phyloP scores from a whole-genome alignment of 768 basidiomycete species.

The Lentinula sp. region DNA sequence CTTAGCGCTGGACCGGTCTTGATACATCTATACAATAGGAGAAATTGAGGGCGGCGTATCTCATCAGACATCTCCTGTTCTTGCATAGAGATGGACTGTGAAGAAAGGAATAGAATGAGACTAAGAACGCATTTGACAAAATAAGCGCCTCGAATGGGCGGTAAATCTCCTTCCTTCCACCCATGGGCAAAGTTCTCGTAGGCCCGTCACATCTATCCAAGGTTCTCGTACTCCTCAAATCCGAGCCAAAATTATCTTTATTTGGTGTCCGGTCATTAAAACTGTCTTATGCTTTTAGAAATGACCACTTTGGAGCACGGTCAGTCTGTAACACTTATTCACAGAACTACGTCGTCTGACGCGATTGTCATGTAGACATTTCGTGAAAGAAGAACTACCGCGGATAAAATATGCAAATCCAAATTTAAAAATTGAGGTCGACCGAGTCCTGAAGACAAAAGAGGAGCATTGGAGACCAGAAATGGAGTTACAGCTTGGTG shows the following conservation, averaged over 20 bases:
- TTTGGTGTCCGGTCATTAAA: slow-evolving; percentile 43
- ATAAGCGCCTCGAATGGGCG: background rate
- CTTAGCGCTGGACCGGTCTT: too few relatives aligned
- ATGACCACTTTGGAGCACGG: slow-evolving; percentile 76
- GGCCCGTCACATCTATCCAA: slow-evolving; percentile 52
- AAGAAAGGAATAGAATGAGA: too few relatives aligned
- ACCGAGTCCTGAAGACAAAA: slow-evolving; percentile 44
- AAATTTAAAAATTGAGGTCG: slow-evolving; percentile 51
- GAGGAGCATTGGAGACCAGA: slow-evolving; percentile 56
- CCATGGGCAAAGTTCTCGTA: slow-evolving; percentile 13
- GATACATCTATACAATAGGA: too few relatives aligned
- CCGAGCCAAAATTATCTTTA: slow-evolving; percentile 45
- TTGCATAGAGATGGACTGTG: too few relatives aligned
- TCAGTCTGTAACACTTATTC: slow-evolving; percentile 22
- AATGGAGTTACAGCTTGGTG: slow-evolving; percentile 59
- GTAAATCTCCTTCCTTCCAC: background rate
- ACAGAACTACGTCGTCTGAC: background rate
- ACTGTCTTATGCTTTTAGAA: slow-evolving; percentile 51
- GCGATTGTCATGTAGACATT: slow-evolving; percentile 43
- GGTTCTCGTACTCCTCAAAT: slow-evolving; percentile 45
- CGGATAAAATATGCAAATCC: slow-evolving; percentile 78
- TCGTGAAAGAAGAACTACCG: slow-evolving; percentile 73
- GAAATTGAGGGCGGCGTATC: too few relatives aligned
- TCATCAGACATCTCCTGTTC: too few relatives aligned
- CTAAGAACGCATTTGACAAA: background rate